Evolutionary conservation across 768 basidiomycete genomes (phyloP), one percentile per base, ranked within the genome.

Genomic region (Chalciporus pseudorubinellus): DNA sequence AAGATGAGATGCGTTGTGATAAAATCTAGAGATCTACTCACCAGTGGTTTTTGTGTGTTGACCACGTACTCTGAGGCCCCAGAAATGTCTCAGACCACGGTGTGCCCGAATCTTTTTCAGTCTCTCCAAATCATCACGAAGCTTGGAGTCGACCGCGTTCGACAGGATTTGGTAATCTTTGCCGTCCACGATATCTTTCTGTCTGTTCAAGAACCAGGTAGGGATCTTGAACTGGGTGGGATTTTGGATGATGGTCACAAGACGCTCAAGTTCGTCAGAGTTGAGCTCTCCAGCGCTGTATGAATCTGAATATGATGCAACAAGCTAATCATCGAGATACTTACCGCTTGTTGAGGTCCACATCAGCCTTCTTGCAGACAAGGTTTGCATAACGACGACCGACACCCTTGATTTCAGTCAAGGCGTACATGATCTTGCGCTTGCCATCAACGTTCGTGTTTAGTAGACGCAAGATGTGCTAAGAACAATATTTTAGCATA

Each of bases 351-450:
- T 83, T 92, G 55, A 99, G 83, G 69, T 98, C 95, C 38, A 99
- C 92, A 77, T 98, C 97, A 56, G 97, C 97, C 81, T 99, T 99
- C 78, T 98, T 98, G 85, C 97, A 98, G 62, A 98, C 95, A 66
- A 98, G 76, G 77, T 98, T 98, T 69, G 97, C 87, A 77, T 98
- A 99, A 48, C 97, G 89, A 59, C 97, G 88, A 66, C 97, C 97
- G 55, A 99, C 97, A 84, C 97, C 97, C 82, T 98, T 98, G 82
- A 99, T 99, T 80, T 99, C 97, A 43, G 97, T 98, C 79, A 98
- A 72, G 65, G 97, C 95, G 73, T 93, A 98, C 90, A 93, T 98
- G 74, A 99, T 89, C 80, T 99, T 99, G 65, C 97, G 87, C 72
- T 95, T 95, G 62, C 97, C 97, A 74, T 98, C 95, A 61, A 99